These are phyloP conservation scores for Seiridium cupressi DNA, from an alignment of 2,329 filamentous ascomycete genomes.

Conservation along the genomic window DNA sequence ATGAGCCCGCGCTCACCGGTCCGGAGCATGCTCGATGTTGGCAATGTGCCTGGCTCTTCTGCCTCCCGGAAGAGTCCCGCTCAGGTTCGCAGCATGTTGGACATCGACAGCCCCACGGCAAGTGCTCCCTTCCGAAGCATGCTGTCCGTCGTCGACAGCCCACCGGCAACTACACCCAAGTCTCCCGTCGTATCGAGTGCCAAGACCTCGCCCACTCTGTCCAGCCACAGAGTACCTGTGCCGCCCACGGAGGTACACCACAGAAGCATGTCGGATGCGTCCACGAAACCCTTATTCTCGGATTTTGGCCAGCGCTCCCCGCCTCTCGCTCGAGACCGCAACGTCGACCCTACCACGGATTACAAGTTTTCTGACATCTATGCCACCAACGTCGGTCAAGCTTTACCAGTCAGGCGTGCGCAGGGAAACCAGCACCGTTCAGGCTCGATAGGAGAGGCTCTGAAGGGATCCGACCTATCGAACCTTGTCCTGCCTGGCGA, in stretches of 20 bases:
- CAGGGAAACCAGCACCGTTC: conserved; percentile 25
- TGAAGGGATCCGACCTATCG: conserved; percentile 50
- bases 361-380: conserved; percentile 64
- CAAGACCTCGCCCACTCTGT: conserved; percentile 44
- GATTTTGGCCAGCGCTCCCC: conserved; percentile 44
- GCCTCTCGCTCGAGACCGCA: conserved; percentile 16
- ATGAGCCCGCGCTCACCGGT: conserved; percentile 62
- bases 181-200: conserved; percentile 36
- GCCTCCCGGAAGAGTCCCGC: no score
- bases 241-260: conserved; percentile 32
- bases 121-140: conserved; percentile 56
- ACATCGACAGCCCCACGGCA: conserved; percentile 13
- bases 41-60: conserved; percentile 17
- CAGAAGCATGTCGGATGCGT: conserved; percentile 57
- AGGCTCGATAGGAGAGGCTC: conserved; percentile 50
- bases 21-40: conserved; percentile 65
- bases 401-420: conserved; percentile 39
- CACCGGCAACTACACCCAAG: conserved; percentile 27
- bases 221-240: conserved; percentile 30
- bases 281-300: conserved; percentile 35
- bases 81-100: no score
- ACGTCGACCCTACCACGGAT: conserved; percentile 44
- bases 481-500: conserved; percentile 48
- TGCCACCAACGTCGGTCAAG: conserved; percentile 47
- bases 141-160: conserved; percentile 53